phyloP scores from a whole-genome alignment of 2,329 filamentous ascomycete genomes.

The Aspergillus neoniger region DNA sequence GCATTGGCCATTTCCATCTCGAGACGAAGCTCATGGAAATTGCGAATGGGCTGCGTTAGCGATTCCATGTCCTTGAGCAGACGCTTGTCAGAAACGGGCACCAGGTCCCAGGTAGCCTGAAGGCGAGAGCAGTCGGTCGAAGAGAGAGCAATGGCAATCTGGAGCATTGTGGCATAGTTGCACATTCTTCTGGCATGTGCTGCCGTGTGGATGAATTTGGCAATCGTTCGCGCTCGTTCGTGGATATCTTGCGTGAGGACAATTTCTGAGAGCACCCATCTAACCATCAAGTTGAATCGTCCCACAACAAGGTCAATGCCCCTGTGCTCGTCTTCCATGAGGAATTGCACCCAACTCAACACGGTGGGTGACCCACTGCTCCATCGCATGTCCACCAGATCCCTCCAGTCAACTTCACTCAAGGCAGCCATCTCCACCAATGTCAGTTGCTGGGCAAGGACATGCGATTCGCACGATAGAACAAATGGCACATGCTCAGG shows the following conservation, averaged over 20 bases:
- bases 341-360: constrained; percentile 63
- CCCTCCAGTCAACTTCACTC: constrained; percentile 67
- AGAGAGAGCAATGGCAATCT: constrained; percentile 64
- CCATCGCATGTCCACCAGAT: constrained; percentile 66
- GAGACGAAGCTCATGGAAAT: constrained; percentile 62
- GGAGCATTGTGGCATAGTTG: constrained; percentile 68
- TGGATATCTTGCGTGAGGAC: constrained; percentile 59
- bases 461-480: constrained; percentile 62
- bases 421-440: constrained; percentile 66
- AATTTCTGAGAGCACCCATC: constrained; percentile 66
- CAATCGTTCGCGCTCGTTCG: constrained; percentile 62
- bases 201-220: constrained; percentile 66
- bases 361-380: constrained; percentile 55
- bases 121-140: constrained; percentile 61
- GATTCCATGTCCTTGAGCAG: constrained; percentile 61
- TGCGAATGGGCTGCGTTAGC: constrained; percentile 63
- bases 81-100: constrained; percentile 56
- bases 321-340: constrained; percentile 55
- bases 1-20: constrained; percentile 64
- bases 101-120: constrained; percentile 59
- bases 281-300: constrained; percentile 67
- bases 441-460: constrained; percentile 64
- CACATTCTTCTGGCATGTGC: constrained; percentile 59
- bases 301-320: constrained; percentile 67
- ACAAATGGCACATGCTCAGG: constrained; percentile 61